phyloP scores from a whole-genome alignment of 139 green algal genomes.

The Eudorina sp. region DNA sequence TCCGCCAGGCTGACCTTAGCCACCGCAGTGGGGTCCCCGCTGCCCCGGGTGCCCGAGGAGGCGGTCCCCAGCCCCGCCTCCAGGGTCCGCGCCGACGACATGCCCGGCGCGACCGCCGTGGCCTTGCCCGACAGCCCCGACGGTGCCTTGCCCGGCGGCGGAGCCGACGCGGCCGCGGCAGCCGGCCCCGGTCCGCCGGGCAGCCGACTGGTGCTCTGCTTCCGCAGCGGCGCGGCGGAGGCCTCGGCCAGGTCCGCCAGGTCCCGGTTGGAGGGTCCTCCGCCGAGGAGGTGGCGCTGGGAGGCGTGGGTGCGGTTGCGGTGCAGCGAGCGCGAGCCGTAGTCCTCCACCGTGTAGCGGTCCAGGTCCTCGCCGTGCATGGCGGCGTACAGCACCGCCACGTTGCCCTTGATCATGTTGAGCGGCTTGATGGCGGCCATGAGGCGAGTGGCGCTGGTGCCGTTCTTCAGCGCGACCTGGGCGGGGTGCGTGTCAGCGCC shows the following conservation, averaged over 20 bases:
- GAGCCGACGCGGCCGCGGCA: neutral
- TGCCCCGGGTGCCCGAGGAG: neutral
- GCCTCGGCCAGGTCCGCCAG: neutral
- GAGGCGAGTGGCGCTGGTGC: slow-evolving; percentile 33
- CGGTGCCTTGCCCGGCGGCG: neutral
- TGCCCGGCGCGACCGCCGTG: neutral
- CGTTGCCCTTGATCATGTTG: slow-evolving; percentile 37
- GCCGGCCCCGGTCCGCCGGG: neutral
- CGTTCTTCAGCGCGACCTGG: slow-evolving; percentile 55
- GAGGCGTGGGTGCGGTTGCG: neutral
- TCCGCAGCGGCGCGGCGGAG: neutral
- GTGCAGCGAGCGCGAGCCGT: neutral
- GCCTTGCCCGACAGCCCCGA: neutral
- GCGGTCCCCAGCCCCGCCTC: neutral
- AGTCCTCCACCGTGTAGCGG: neutral
- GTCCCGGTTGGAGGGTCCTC: neutral
- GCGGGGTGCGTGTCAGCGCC: neutral
- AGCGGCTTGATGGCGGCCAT: slow-evolving; percentile 41
- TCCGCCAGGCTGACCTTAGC: neutral
- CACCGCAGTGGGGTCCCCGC: neutral
- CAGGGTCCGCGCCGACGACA: slow-evolving; percentile 6
- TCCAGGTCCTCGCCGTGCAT: slow-evolving; percentile 40
- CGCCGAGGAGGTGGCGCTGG: neutral
- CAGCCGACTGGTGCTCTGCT: neutral
- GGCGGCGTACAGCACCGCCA: slow-evolving; percentile 23